phyloP scores from a whole-genome alignment of 768 basidiomycete genomes.

The Boletellus sp. region DNA sequence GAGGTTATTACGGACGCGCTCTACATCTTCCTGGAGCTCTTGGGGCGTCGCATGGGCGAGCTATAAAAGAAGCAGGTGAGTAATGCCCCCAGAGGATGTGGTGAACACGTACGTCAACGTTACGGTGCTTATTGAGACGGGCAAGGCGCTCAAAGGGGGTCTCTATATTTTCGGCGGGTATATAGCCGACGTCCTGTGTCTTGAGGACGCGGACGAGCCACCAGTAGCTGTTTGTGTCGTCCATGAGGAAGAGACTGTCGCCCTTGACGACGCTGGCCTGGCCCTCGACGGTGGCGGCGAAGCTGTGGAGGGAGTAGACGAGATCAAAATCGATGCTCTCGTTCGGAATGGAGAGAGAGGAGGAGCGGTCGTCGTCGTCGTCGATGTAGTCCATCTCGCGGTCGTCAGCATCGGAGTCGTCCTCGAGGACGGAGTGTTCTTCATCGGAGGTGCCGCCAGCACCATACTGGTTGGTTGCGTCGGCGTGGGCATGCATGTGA shows the following conservation, averaged over 20 bases:
- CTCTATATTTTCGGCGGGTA: slow-evolving; percentile 98
- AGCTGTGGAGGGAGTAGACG: slow-evolving; percentile 92
- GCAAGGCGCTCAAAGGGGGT: slow-evolving; percentile 97
- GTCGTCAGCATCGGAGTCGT: slow-evolving; percentile 75
- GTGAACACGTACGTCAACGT: slow-evolving; percentile 76
- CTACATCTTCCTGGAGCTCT: slow-evolving; percentile 58
- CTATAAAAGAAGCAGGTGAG: slow-evolving; percentile 10
- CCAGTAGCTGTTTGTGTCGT: slow-evolving; percentile 99
- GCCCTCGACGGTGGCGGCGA: slow-evolving; percentile 96
- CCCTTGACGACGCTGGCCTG: slow-evolving; percentile 99
- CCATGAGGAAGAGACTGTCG: slow-evolving; percentile 93
- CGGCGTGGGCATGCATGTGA: slow-evolving; percentile 46
- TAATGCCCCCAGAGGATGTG: background rate
- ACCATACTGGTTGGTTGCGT: slow-evolving; percentile 39
- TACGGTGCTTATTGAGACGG: slow-evolving; percentile 92
- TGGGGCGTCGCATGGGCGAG: slow-evolving; percentile 34
- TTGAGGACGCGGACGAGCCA: slow-evolving; percentile 99
- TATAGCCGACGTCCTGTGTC: slow-evolving; percentile 98
- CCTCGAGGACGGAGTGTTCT: slow-evolving; percentile 79
- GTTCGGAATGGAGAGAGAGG: slow-evolving; percentile 82
- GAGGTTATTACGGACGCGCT: slow-evolving; percentile 51
- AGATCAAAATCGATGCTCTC: slow-evolving; percentile 92
- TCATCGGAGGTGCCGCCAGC: slow-evolving; percentile 56
- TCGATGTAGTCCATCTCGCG: slow-evolving; percentile 62
- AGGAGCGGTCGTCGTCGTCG: slow-evolving; percentile 76